Base-by-base conservation (phyloP, 192 early-diverging fungal genomes). In the Dissophora ornata region DNA sequence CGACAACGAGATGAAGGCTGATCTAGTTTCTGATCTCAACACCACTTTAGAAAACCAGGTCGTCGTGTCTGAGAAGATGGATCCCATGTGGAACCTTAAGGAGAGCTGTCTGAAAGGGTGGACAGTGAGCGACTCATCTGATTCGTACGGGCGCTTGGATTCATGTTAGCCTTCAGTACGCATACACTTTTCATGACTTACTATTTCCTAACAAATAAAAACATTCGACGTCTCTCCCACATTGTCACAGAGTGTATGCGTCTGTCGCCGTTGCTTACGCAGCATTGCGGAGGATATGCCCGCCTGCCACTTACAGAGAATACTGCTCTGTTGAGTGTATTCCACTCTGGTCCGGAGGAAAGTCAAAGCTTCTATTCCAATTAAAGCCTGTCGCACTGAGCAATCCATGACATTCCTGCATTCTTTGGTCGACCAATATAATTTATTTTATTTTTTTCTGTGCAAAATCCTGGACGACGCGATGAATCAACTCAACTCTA, bases 91-190 rank as follows among this genome's bases (percentile, higher is more conserved):
- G 62, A 18, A 57, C 40, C 28, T 41, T 28, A 6, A 25, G 22
- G 36, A 36, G 36, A 36, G 40, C 11, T 57, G 56, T n/a, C 33
- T 57, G 56, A 26, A 24, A 8, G 56, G 56, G 8, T 57, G 56
- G 26, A 29, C 33, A 24, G 26, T 57, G 19, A 34, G 26, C 10
- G 38, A 34, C 24, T 6, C 56, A 9, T 9, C 26, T 11, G 41
- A 57, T 24, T 44, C 56, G 36, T 57, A 42, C 16, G 36, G 13
- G 13, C 36, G 36, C 36, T 13, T 38, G 36, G 36, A 38, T 38
- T n/a, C n/a, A n/a, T n/a, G n/a, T n/a, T n/a, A n/a, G n/a, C n/a
- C n/a, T n/a, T n/a, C n/a, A n/a, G n/a, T n/a, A n/a, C n/a, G n/a
- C n/a, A n/a, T n/a, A n/a, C n/a, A n/a, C n/a, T n/a, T n/a, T n/a